phyloP scores from a whole-genome alignment of 139 green algal genomes.

The Nannochloris sp. region DNA sequence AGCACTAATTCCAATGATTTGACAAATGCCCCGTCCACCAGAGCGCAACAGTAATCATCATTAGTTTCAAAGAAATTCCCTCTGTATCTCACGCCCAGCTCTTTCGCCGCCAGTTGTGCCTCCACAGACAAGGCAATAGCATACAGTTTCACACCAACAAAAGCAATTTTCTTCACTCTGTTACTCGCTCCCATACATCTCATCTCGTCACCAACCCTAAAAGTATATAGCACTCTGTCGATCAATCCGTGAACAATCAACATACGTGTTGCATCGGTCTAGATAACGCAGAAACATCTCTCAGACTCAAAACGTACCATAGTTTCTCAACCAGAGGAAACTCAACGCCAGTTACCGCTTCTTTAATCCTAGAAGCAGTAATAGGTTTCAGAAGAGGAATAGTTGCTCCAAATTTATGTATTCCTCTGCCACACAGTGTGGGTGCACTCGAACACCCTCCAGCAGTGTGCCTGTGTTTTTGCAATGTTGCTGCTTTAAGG shows the following conservation, averaged over 20 bases:
- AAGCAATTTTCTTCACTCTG: conserved; percentile 62
- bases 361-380: conserved; percentile 16
- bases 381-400: not conserved
- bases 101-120: conserved; percentile 49
- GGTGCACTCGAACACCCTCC: too few relatives aligned
- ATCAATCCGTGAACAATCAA: not conserved
- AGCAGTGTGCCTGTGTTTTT: too few relatives aligned
- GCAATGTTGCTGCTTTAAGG: too few relatives aligned
- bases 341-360: conserved; percentile 25
- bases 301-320: conserved; percentile 19
- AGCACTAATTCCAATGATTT: conserved; percentile 57
- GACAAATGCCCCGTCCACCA: conserved; percentile 67
- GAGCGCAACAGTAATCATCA: conserved; percentile 53
- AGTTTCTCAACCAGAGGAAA: conserved; percentile 37
- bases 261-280: not conserved
- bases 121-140: conserved; percentile 66
- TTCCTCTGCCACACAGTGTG: too few relatives aligned
- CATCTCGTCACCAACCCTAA: conserved; percentile 38
- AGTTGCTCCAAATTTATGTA: not conserved
- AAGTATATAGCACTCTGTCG: not conserved
- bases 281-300: not conserved
- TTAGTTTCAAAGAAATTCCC: conserved; percentile 39
- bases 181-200: conserved; percentile 56
- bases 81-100: conserved; percentile 59
- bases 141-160: conserved; percentile 75